Evolutionary conservation across 352 stramenopile species (phyloP).

Genomic region (Albugo laibachii): DNA sequence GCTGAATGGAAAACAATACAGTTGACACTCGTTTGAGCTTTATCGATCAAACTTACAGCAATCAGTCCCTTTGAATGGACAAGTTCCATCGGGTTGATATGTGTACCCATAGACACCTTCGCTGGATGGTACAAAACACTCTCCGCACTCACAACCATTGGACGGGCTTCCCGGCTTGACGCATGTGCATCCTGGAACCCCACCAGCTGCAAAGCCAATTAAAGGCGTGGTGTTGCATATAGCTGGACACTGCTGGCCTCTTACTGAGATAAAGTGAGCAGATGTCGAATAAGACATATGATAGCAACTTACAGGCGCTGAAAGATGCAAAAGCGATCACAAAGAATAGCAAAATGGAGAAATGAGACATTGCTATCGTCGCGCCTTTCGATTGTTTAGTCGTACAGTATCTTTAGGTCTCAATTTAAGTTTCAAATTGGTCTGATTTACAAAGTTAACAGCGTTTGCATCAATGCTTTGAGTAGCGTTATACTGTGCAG

Average conservation of each 20-base stretch:
- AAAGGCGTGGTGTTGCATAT: conserved; percentile 22
- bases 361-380: too few species aligned
- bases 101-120: not conserved
- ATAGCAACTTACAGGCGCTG: too few species aligned
- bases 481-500: too few species aligned
- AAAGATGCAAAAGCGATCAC: too few species aligned
- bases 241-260: conserved; percentile 4
- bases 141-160: conserved; percentile 15
- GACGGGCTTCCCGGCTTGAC: conserved; percentile 10
- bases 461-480: too few species aligned
- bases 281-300: too few species aligned
- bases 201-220: conserved; percentile 18
- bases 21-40: not conserved
- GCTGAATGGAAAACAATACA: not conserved
- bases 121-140: conserved; percentile 14
- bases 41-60: conserved; percentile 6
- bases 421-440: too few species aligned
- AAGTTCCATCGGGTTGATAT: conserved; percentile 3
- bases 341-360: too few species aligned
- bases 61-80: not conserved
- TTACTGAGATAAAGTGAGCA: too few species aligned
- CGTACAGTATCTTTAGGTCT: too few species aligned
- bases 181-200: conserved; percentile 12
- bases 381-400: too few species aligned
- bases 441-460: too few species aligned